Evolutionary conservation across 2,329 filamentous ascomycete genomes (phyloP), one percentile per base, ranked within the genome.

Genomic region (Madurella fahalii): DNA sequence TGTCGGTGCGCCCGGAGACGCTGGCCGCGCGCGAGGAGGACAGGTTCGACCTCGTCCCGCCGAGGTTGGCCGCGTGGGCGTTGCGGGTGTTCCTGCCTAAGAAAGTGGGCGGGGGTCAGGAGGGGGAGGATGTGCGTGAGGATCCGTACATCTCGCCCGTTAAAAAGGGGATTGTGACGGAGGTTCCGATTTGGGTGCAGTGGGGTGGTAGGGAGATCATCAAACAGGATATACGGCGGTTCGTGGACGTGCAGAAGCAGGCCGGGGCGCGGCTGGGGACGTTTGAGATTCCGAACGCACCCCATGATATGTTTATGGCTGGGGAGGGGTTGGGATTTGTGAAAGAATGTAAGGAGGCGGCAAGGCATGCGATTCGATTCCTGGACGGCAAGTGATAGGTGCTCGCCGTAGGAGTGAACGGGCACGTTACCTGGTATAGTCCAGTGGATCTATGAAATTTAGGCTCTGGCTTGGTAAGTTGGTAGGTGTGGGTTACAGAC

Each of bases 121-220:
- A 25, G 25, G 3, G 25, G 25, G 25, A 7, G 25, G 7, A 25
- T 25, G 7, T 25, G 25, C 7, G 30, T 11, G 43, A 46, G 43
- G 34, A 46, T 17, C 12, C 43, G 4, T 46, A 46, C 17, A 34
- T 46, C 34, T 46, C 43, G 30, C 43, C 43, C 4, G 42, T 45
- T 12, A 32, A n/a, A n/a, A 46, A n/a, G n/a, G n/a, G n/a, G 31
- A 46, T 46, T 46, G 25, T 9, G 25, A 46, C 25, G 2, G 15
- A 46, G n/a, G 43, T 46, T 25, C 43, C 43, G 25, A 12, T 46
- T 16, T 46, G 43, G 43, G 43, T 46, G 43, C 43, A 46, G 30
- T 15, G 32, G 17, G n/a, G 30, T 1, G 25, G 43, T 25, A 34
- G 12, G 25, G 42, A 45, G 42, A 32, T 45, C 5, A 31, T 45